Evolutionary conservation across 805 yeast species (phyloP).

Genomic region (Wickerhamiella allomyrinae): DNA sequence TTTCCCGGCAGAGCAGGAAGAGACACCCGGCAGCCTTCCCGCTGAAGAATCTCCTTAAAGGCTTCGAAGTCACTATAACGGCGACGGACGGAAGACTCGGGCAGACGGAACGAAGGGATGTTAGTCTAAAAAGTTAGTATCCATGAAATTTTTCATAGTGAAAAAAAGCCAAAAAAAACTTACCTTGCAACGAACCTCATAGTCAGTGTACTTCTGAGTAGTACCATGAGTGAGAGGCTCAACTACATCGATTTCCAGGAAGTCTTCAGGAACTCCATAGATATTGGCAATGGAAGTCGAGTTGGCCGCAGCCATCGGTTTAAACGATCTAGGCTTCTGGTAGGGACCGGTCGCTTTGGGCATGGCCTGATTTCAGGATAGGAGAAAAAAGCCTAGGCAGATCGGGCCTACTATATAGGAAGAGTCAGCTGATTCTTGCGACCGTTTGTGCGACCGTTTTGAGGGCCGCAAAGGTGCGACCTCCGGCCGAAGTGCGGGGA

Average conservation of each 20-base stretch:
- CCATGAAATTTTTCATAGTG: neutral
- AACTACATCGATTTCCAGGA: conserved; percentile 77
- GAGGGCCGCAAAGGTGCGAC: too few species aligned
- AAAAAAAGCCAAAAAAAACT: conserved; percentile 9
- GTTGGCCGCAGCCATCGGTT: neutral
- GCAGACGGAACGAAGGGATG: conserved; percentile 67
- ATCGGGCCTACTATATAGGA: too few species aligned
- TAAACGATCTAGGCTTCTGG: neutral
- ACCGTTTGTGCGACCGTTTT: too few species aligned
- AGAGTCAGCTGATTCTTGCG: too few species aligned
- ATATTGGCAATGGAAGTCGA: conserved; percentile 22
- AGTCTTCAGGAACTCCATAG: conserved; percentile 90
- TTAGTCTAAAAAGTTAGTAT: conserved; percentile 42
- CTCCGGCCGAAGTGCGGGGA: too few species aligned
- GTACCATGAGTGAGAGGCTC: conserved; percentile 69
- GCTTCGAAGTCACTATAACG: conserved; percentile 82
- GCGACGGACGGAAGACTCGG: conserved; percentile 57
- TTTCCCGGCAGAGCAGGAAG: conserved; percentile 91
- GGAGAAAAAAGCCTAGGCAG: too few species aligned
- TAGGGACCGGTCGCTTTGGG: neutral
- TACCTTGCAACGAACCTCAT: conserved; percentile 68
- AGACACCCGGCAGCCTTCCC: conserved; percentile 64
- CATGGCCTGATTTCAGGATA: too few species aligned
- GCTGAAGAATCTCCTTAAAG: conserved; percentile 57
- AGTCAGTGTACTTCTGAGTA: conserved; percentile 70